Conservation (phyloP, 2,329 filamentous ascomycete genomes). For the Gnomoniopsis smithogilvyi region DNA sequence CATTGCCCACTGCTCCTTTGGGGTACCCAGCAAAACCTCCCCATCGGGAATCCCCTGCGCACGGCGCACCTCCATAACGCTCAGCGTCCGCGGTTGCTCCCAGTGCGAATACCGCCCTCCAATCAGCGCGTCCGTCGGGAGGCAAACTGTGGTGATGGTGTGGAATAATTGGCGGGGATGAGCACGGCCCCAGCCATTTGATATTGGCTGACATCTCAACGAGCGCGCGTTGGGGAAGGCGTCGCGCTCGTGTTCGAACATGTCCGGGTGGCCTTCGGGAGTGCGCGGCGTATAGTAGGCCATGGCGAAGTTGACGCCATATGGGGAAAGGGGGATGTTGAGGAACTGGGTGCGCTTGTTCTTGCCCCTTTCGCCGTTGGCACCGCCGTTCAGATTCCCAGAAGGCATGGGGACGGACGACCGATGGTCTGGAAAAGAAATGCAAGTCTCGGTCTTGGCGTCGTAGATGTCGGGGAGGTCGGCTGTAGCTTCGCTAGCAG, state of each 20-base stretch:
- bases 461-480: constrained; percentile 65
- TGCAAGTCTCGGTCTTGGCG: constrained; percentile 57
- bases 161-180: constrained; percentile 50
- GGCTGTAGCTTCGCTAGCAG: constrained; percentile 47
- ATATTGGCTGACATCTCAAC: constrained; percentile 38
- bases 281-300: constrained; percentile 32
- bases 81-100: constrained; percentile 57
- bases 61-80: constrained; percentile 63
- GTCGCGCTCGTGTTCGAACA: constrained; percentile 35
- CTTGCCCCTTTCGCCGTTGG: background rate
- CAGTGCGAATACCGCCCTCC: constrained; percentile 60
- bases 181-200: constrained; percentile 51
- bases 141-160: constrained; percentile 58
- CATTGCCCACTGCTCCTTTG: constrained; percentile 57
- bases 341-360: constrained; percentile 44
- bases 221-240: constrained; percentile 39
- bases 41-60: constrained; percentile 69
- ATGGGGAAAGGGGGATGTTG: constrained; percentile 57
- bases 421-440: constrained; percentile 67
- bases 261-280: constrained; percentile 31
- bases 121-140: constrained; percentile 50
- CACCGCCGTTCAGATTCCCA: background rate
- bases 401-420: constrained; percentile 38
- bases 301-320: constrained; percentile 48
- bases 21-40: constrained; percentile 64